Percentiles rank a stretch among this genome's conserved stretches.
These are phyloP conservation scores for Botrytis galanthina DNA, from an alignment of 2,329 filamentous ascomycete genomes.

Conservation along the genomic window DNA sequence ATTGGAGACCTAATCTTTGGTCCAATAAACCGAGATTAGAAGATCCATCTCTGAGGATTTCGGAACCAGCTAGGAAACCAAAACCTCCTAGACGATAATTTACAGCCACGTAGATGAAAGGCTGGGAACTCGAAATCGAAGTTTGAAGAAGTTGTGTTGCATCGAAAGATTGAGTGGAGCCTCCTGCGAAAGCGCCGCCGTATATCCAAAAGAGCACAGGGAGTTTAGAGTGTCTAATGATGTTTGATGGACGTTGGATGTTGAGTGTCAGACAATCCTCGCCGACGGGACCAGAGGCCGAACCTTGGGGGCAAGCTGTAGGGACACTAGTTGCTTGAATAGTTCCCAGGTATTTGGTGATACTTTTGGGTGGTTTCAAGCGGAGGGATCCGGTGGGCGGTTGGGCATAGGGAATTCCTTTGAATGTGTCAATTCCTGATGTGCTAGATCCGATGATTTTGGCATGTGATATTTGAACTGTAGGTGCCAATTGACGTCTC, in stretches of 20 bases:
- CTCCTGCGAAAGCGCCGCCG: conserved; percentile 37
- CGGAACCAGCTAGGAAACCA: conserved; percentile 62
- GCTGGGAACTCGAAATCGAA: conserved; percentile 62
- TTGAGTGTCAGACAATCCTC: conserved; percentile 43
- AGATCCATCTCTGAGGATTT: conserved; percentile 52
- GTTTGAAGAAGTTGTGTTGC: conserved; percentile 46
- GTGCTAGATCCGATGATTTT: not conserved
- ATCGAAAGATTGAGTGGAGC: conserved; percentile 52
- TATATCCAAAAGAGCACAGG: conserved; percentile 44
- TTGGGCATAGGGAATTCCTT: conserved; percentile 43
- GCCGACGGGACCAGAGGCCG: conserved; percentile 24
- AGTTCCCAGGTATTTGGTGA: conserved; percentile 27
- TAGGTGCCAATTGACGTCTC: not conserved
- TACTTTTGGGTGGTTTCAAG: conserved; percentile 43
- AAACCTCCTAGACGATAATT: conserved; percentile 65
- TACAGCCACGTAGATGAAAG: conserved; percentile 56
- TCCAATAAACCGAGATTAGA: conserved; percentile 64
- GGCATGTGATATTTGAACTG: conserved; percentile 4
- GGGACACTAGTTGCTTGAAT: conserved; percentile 34
- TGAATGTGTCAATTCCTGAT: conserved; percentile 13
- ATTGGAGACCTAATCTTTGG: conserved; percentile 56
- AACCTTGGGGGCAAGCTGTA: conserved; percentile 39
- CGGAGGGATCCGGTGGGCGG: conserved; percentile 43
- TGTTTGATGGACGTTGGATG: conserved; percentile 42
- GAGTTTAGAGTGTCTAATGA: conserved; percentile 50